Evolutionary conservation across 1,139 yeast genomes (phyloP).

Genomic region (Saccharomycopsis crataegensis): DNA sequence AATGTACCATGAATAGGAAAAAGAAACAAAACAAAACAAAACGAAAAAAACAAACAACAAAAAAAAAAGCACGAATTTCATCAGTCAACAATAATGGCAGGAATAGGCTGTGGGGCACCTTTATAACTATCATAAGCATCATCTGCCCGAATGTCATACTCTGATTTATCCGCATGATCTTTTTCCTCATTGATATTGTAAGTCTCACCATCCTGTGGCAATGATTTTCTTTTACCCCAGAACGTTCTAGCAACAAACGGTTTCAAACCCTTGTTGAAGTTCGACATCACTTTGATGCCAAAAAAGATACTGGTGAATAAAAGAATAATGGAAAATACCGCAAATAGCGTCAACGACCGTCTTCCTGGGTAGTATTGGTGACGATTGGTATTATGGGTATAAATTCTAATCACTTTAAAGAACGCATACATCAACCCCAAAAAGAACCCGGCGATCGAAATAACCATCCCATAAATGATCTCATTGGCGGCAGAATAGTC

Average conservation of each 20-base stretch:
- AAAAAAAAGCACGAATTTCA: background rate
- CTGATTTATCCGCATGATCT: background rate
- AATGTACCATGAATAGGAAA: background rate
- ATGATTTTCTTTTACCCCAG: background rate
- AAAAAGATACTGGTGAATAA: slow-evolving; percentile 11
- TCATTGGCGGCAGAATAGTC: slow-evolving; percentile 16
- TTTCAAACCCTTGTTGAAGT: slow-evolving; percentile 19
- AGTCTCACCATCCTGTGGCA: background rate
- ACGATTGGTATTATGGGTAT: slow-evolving; percentile 18
- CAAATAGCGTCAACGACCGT: slow-evolving; percentile 18
- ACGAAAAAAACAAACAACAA: background rate
- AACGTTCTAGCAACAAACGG: slow-evolving; percentile 10
- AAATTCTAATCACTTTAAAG: slow-evolving; percentile 19
- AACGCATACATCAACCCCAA: slow-evolving; percentile 18
- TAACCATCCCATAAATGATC: slow-evolving; percentile 3
- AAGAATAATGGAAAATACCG: slow-evolving; percentile 17
- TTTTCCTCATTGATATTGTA: background rate
- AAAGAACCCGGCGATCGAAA: slow-evolving; percentile 8
- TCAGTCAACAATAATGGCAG: slow-evolving; percentile 13
- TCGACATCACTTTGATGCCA: slow-evolving; percentile 6
- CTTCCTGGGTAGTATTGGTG: slow-evolving; percentile 18
- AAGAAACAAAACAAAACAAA: background rate
- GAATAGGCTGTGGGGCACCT: slow-evolving; percentile 5
- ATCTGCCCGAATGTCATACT: background rate
- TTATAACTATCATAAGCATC: slow-evolving; percentile 1